A percentile compares a stretch with the other conserved stretches of the same genome.
Evolutionary conservation across 805 yeast species (phyloP).

Genomic region (Myxozyma kluyveri): DNA sequence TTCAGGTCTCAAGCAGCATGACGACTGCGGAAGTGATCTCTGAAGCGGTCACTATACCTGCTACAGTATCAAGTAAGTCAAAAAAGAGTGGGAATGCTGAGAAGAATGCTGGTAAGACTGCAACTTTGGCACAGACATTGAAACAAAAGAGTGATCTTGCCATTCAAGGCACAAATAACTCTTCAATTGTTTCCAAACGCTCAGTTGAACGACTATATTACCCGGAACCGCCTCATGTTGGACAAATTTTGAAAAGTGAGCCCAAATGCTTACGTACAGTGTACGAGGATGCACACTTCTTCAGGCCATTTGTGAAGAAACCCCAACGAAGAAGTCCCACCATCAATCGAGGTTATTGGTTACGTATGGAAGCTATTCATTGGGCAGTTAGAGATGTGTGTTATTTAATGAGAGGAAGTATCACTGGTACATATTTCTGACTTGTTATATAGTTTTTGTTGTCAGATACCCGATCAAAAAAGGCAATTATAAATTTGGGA

Average conservation of each 20-base stretch:
- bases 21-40: too few species aligned
- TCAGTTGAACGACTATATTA: constrained; percentile 65
- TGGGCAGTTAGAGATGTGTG: constrained; percentile 49
- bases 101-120: too few species aligned
- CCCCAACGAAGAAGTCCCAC: constrained; percentile 72
- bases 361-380: constrained; percentile 68
- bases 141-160: constrained; percentile 40
- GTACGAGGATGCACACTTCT: constrained; percentile 43
- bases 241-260: neutral
- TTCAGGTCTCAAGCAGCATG: too few species aligned
- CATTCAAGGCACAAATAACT: constrained; percentile 81
- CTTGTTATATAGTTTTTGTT: constrained; percentile 8
- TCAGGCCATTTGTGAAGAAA: constrained; percentile 64
- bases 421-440: neutral
- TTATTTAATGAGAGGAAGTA: neutral
- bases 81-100: too few species aligned
- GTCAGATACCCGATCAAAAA: constrained; percentile 26
- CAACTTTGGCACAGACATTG: constrained; percentile 1
- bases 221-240: constrained; percentile 28
- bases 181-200: constrained; percentile 77
- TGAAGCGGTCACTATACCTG: too few species aligned
- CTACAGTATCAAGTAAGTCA: too few species aligned
- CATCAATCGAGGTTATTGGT: constrained; percentile 80
- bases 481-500: constrained; percentile 64
- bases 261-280: too few species aligned